A percentile compares a stretch with the other conserved stretches of the same genome.
phyloP scores from a whole-genome alignment of 1,284 basidiomycete species.

The Microbotryum intermedium region DNA sequence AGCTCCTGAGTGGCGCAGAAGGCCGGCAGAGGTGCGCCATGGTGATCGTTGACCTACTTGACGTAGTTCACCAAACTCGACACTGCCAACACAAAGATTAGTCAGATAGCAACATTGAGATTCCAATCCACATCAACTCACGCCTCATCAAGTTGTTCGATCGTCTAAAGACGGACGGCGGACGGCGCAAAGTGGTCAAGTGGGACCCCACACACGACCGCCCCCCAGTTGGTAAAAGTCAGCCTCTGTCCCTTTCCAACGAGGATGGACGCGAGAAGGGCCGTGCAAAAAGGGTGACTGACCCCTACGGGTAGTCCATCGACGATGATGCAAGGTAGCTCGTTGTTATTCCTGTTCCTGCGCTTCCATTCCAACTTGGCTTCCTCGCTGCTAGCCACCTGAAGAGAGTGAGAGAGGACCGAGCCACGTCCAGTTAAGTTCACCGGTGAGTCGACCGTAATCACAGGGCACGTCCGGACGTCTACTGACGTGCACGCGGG shows the following conservation, averaged over 20 bases:
- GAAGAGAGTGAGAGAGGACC: not conserved
- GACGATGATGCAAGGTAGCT: constrained; percentile 26
- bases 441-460: no score
- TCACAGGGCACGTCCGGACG: no score
- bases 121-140: no score
- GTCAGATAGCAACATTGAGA: no score
- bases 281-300: not conserved
- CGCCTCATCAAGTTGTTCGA: constrained; percentile 29
- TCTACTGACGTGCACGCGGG: no score
- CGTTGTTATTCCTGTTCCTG: constrained; percentile 23
- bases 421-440: not conserved
- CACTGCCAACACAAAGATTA: not conserved
- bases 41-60: constrained; percentile 4
- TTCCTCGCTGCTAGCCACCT: constrained; percentile 23
- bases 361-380: constrained; percentile 28
- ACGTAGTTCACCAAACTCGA: constrained; percentile 28
- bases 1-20: no score
- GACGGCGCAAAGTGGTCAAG: not conserved
- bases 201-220: not conserved
- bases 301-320: constrained; percentile 23
- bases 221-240: no score
- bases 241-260: no score
- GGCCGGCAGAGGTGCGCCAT: no score
- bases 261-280: not conserved
- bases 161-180: not conserved